Conservation (phyloP, 2,329 filamentous ascomycete genomes). For the Penicillium aurantiogriseum region DNA sequence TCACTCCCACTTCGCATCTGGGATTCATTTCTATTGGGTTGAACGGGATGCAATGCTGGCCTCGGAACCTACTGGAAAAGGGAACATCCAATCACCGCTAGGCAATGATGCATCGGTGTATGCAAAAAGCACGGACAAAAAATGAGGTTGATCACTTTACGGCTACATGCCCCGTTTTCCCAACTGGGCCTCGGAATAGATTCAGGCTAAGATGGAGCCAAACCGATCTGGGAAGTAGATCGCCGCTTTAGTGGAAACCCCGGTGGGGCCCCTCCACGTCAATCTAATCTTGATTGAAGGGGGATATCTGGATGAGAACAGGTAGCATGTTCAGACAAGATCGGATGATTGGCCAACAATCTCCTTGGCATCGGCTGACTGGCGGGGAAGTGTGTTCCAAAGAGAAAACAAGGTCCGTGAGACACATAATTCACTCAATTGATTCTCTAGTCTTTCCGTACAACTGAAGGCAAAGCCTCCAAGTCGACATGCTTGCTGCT, state of each 20-base stretch:
- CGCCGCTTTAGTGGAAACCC: background rate
- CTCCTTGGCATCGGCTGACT: background rate
- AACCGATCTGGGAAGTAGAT: background rate
- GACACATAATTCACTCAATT: background rate
- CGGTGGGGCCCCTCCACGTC: background rate
- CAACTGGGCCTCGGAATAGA: background rate
- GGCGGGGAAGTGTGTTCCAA: background rate
- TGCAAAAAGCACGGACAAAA: background rate
- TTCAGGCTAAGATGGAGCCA: background rate
- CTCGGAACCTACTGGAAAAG: background rate
- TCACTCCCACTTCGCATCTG: background rate
- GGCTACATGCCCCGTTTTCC: background rate
- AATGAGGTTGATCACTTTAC: background rate
- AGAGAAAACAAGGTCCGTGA: background rate
- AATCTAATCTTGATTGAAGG: constrained; percentile 4
- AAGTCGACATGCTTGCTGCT: background rate
- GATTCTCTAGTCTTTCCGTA: background rate
- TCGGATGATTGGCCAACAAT: background rate
- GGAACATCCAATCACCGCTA: background rate
- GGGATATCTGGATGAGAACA: background rate
- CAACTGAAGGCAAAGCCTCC: background rate
- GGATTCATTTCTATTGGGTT: background rate
- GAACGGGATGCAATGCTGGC: too few species aligned
- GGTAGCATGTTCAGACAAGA: background rate
- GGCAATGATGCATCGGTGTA: background rate